Conservation (phyloP, 2,329 filamentous ascomycete genomes). For the Aureobasidium sp. region DNA sequence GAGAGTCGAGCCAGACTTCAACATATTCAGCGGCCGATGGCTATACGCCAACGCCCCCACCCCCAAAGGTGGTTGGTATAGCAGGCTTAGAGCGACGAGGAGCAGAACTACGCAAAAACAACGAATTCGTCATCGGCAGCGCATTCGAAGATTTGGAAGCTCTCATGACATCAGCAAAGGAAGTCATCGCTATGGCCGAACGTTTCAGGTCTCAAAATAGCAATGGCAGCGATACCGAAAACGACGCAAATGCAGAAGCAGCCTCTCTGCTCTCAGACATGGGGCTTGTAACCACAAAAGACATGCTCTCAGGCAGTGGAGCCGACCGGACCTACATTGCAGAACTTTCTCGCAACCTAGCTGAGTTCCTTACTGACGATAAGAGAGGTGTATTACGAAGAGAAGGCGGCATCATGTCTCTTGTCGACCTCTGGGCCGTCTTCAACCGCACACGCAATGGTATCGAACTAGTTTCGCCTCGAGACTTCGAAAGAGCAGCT, state of each 20-base stretch:
- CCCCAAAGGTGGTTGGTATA: slow-evolving; percentile 69
- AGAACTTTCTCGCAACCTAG: slow-evolving; percentile 74
- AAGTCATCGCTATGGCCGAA: slow-evolving; percentile 89
- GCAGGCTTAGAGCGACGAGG: slow-evolving; percentile 85
- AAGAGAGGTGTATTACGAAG: slow-evolving; percentile 66
- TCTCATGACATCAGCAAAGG: slow-evolving; percentile 94
- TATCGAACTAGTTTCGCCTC: slow-evolving; percentile 86
- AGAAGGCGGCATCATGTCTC: slow-evolving; percentile 79
- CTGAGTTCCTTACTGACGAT: slow-evolving; percentile 85
- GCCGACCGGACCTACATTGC: slow-evolving; percentile 82
- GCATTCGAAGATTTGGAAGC: slow-evolving; percentile 96
- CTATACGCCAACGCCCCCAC: slow-evolving; percentile 18
- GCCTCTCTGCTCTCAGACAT: slow-evolving; percentile 71
- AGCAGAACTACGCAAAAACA: slow-evolving; percentile 79
- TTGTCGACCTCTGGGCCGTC: slow-evolving; percentile 88
- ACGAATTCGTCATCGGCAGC: slow-evolving; percentile 83
- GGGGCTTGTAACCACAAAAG: slow-evolving; percentile 87
- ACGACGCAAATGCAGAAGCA: slow-evolving; percentile 57
- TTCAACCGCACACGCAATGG: slow-evolving; percentile 92
- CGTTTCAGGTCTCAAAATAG: slow-evolving; percentile 66
- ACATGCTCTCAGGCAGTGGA: slow-evolving; percentile 70
- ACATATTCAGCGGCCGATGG: slow-evolving; percentile 27
- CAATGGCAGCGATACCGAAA: slow-evolving; percentile 48
- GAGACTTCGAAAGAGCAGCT: slow-evolving; percentile 86
- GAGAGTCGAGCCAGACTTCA: slow-evolving; percentile 22